Conservation (phyloP, 192 early-diverging fungal species). For the Linnemannia hyalina region DNA sequence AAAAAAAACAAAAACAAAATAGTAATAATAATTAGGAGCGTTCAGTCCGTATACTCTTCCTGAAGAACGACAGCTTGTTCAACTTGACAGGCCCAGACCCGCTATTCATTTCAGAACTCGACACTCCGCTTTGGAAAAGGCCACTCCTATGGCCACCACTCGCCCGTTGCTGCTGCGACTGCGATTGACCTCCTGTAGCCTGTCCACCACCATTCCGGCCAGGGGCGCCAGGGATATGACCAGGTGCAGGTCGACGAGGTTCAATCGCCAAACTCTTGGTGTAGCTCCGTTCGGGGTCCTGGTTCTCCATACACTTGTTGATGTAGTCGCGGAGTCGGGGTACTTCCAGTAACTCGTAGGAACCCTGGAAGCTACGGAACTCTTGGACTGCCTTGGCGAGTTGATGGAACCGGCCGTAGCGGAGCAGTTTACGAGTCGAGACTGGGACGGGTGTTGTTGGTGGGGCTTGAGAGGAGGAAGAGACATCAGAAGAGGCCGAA, state of each 20-base stretch:
- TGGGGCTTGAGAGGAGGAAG: not conserved
- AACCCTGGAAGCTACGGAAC: slow-evolving; percentile 40
- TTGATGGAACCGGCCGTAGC: slow-evolving; percentile 44
- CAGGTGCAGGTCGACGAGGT: slow-evolving; percentile 29
- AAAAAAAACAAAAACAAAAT: not conserved
- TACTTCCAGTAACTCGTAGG: slow-evolving; percentile 54
- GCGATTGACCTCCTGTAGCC: not conserved
- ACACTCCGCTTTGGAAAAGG: slow-evolving; percentile 35
- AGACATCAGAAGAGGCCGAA: not conserved
- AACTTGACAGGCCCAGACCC: slow-evolving; percentile 20
- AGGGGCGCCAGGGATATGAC: not conserved
- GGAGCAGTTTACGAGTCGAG: slow-evolving; percentile 24
- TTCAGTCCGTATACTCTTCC: slow-evolving; percentile 40
- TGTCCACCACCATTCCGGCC: not conserved
- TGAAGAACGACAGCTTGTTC: slow-evolving; percentile 50
- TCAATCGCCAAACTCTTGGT: slow-evolving; percentile 49
- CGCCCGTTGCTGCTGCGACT: slow-evolving; percentile 6
- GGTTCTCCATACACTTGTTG: slow-evolving; percentile 42
- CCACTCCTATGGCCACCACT: slow-evolving; percentile 24
- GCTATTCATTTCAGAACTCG: slow-evolving; percentile 27
- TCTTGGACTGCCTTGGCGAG: slow-evolving; percentile 41
- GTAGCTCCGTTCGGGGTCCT: slow-evolving; percentile 45
- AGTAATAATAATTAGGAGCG: slow-evolving; percentile 12
- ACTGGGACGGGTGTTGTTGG: slow-evolving; percentile 24
- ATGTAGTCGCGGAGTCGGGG: slow-evolving; percentile 54